These are phyloP conservation scores for Holtermannia corniformis DNA, from an alignment of 768 basidiomycete genomes.

Conservation along the genomic window DNA sequence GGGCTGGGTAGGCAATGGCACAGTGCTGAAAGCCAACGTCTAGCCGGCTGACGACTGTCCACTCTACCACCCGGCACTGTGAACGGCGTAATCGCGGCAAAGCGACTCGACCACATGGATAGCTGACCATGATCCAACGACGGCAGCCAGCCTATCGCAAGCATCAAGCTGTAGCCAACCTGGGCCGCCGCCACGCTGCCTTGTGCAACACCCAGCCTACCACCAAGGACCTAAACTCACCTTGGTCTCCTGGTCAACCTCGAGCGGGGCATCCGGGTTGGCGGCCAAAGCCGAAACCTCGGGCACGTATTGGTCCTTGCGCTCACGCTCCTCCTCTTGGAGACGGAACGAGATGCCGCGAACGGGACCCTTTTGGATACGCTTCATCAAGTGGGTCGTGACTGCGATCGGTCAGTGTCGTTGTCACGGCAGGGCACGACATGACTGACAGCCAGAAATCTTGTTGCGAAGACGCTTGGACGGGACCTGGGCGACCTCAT, in stretches of 20 bases:
- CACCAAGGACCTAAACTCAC: conserved; percentile 52
- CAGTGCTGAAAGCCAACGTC: no score
- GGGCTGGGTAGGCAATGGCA: no score
- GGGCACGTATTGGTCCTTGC: conserved; percentile 93
- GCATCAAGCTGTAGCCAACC: no score
- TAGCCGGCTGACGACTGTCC: no score
- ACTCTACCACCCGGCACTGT: no score
- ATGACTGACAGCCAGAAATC: conserved; percentile 66
- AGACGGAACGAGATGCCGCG: conserved; percentile 99
- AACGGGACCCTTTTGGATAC: conserved; percentile 95
- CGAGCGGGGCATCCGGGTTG: conserved; percentile 58
- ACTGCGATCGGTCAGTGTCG: conserved; percentile 39
- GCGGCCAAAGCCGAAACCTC: conserved; percentile 89
- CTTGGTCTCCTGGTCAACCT: conserved; percentile 90
- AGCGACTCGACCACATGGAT: no score
- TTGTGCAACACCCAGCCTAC: no score
- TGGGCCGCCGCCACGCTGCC: no score
- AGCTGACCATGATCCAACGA: no score
- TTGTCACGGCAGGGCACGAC: neutral
- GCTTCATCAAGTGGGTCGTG: conserved; percentile 99
- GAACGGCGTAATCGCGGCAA: no score
- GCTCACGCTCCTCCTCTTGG: conserved; percentile 97
- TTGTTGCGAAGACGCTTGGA: conserved; percentile 99
- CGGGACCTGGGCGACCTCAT: conserved; percentile 62
- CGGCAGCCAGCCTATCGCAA: no score